Conservation (phyloP, 768 basidiomycete species). For the Ramaria rubella region DNA sequence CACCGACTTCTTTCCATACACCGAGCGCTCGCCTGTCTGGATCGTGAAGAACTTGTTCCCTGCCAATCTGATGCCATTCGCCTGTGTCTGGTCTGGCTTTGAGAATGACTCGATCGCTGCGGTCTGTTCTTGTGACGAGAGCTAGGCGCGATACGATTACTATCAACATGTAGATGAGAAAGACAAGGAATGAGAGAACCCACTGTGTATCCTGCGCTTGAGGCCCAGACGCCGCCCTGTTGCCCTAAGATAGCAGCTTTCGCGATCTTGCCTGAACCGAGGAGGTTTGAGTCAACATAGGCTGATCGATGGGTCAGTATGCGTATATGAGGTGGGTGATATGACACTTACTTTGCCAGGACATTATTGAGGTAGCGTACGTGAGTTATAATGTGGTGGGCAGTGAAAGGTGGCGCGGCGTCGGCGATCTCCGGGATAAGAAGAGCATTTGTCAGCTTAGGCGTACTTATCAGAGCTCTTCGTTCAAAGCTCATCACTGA, state of each 20-base stretch:
- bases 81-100: constrained; percentile 35
- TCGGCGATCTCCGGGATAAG: constrained; percentile 12
- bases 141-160: constrained; percentile 30
- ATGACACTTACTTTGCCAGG: constrained; percentile 54
- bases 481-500: no score
- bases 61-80: constrained; percentile 54
- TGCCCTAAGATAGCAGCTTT: constrained; percentile 74
- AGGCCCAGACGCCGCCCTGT: constrained; percentile 74
- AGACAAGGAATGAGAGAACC: constrained; percentile 20
- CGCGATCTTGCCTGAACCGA: constrained; percentile 65
- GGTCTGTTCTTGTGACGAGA: constrained; percentile 58
- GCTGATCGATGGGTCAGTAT: constrained; percentile 34
- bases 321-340: background rate
- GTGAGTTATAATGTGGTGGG: background rate
- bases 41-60: constrained; percentile 75
- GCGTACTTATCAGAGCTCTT: no score
- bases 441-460: no score
- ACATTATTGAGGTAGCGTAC: constrained; percentile 47
- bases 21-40: constrained; percentile 38
- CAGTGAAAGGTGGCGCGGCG: background rate
- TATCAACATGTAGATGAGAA: background rate
- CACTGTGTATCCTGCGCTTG: constrained; percentile 51
- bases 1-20: constrained; percentile 77
- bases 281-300: constrained; percentile 76
- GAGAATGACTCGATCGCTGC: constrained; percentile 44